Evolutionary conservation across 2,329 filamentous ascomycete species (phyloP), one percentile per base, ranked within the genome.

Genomic region (Aphanoascus verrucosus): DNA sequence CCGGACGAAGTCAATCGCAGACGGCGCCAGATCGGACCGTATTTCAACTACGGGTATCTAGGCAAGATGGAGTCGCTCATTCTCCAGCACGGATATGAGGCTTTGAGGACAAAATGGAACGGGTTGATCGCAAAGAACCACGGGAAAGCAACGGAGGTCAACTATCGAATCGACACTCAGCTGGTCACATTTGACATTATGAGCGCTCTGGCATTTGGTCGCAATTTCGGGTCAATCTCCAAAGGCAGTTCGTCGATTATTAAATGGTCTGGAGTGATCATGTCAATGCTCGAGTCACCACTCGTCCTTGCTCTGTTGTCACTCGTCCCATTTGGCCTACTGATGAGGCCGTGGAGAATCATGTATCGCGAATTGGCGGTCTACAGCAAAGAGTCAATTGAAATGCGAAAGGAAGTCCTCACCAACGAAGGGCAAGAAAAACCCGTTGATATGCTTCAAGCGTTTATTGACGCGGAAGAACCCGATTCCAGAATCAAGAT

Each of bases 111-210:
- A 28, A 49, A 49, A 49, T 49, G 46, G 46, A 28, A 49, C 46
- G 20, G 34, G 34, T 19, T 49, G 23, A 9, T 49, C 19, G 46
- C 28, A 14, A 34, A 20, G 34, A 49, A 49, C 17, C n/a, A 38
- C 12, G 46, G 34, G 31, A 49, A 49, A 19, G 28, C 46, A 17
- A 49, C 46, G 14, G 46, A 49, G 46, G 46, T 49, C 19, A 49
- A 49, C 46, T 49, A 49, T 34, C 46, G 46, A n/a, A 38, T 49
- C 31, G 46, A 49, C 31, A 49, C 46, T 4, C 46, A 49, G 46
- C 46, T 49, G n/a, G 46, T 49, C 46, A 49, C 46, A 14, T 49
- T 49, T 38, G 46, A 49, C 37, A 49, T 49, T 34, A 49, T 49
- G 46, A 49, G 46, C 46, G 46, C 46, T 15, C 46, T 49, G 20